Conservation (phyloP, 768 basidiomycete species). For the Phanerochaete carnosa region DNA sequence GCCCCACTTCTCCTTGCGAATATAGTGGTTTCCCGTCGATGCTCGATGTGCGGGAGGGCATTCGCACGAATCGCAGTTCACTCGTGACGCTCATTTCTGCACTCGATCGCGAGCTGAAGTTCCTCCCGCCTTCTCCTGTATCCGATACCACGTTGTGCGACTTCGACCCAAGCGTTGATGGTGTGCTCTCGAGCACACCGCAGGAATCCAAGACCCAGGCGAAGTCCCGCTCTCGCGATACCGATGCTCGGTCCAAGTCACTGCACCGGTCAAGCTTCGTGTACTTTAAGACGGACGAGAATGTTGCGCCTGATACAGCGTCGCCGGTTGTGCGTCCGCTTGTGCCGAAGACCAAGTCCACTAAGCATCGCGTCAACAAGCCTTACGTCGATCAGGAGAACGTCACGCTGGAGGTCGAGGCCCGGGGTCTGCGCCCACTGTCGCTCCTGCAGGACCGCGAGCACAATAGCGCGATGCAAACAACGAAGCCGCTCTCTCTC, state of each 20-base stretch:
- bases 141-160: constrained; percentile 65
- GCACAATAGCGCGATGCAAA: constrained; percentile 30
- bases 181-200: constrained; percentile 63
- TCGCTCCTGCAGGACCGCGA: constrained; percentile 61
- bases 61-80: constrained; percentile 52
- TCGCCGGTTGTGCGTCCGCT: constrained; percentile 41
- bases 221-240: constrained; percentile 11
- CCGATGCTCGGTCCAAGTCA: constrained; percentile 15
- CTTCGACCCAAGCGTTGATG: constrained; percentile 33
- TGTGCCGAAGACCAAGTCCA: constrained; percentile 51
- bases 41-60: constrained; percentile 46
- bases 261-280: constrained; percentile 56
- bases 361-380: constrained; percentile 43
- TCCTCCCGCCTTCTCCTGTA: constrained; percentile 45
- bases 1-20: constrained; percentile 14
- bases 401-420: constrained; percentile 2
- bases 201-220: constrained; percentile 38
- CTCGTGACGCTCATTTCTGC: constrained; percentile 38
- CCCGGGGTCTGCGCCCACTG: constrained; percentile 51
- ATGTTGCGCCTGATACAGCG: constrained; percentile 19
- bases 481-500: constrained; percentile 54
- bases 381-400: constrained; percentile 21
- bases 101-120: constrained; percentile 26
- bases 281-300: constrained; percentile 60
- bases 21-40: constrained; percentile 38